These are phyloP conservation scores for Hippophae rhamnoides DNA, from an alignment of 306 rosid genomes.

Conservation along the genomic window DNA sequence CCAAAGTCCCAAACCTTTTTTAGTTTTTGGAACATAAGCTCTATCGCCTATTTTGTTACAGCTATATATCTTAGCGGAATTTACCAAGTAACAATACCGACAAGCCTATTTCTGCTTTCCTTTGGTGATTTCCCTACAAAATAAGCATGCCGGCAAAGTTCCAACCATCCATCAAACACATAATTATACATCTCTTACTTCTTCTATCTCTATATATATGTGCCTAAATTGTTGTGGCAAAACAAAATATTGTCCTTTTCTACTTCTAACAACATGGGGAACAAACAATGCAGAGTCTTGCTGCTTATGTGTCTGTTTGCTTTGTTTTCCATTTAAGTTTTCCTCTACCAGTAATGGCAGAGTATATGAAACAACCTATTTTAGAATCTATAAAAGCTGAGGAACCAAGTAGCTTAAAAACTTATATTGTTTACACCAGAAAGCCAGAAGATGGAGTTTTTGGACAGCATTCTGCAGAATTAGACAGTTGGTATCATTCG, in stretches of 20 bases:
- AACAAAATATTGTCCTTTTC: not conserved
- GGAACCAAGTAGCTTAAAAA: slow-evolving; percentile 18
- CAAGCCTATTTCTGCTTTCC: not conserved
- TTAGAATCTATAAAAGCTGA: not conserved
- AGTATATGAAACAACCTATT: not conserved
- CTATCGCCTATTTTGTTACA: slow-evolving; percentile 8
- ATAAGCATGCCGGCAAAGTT: not conserved
- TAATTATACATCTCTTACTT: not conserved
- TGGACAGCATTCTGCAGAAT: slow-evolving; percentile 17
- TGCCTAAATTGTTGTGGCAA: slow-evolving; percentile 1
- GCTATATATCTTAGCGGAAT: not conserved
- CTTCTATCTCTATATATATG: slow-evolving; percentile 2
- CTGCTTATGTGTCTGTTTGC: slow-evolving; percentile 17
- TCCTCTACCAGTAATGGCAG: slow-evolving; percentile 5
- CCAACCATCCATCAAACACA: not conserved
- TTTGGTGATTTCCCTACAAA: not conserved
- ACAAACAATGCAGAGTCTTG: slow-evolving; percentile 6
- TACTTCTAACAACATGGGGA: slow-evolving; percentile 24
- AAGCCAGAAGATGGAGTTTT: slow-evolving; percentile 26
- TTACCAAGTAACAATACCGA: slow-evolving; percentile 2
- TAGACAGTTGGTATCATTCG: slow-evolving; percentile 42
- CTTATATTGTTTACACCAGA: slow-evolving; percentile 45
- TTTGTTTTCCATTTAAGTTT: slow-evolving; percentile 21
- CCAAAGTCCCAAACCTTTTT: not conserved
- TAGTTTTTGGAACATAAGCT: slow-evolving; percentile 4